Percentiles rank a stretch among this genome's conserved stretches.
Evolutionary conservation across 2,329 filamentous ascomycete genomes (phyloP).

Genomic region (Pseudogymnoascus destructans): DNA sequence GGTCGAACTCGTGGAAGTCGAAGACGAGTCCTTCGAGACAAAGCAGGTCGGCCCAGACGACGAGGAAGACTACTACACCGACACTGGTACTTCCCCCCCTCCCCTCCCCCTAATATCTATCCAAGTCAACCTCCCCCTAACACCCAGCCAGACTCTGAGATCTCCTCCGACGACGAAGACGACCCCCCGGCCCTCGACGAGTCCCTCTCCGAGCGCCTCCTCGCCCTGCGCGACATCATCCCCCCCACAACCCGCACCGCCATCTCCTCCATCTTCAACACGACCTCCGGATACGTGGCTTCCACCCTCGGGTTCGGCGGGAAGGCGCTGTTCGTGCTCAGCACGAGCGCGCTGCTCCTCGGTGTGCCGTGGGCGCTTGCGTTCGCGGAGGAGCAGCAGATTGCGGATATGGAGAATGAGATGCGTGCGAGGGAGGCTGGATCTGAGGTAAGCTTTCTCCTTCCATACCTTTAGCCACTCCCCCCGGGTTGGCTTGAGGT

Average conservation of each 20-base stretch:
- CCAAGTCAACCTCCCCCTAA: conserved; percentile 9
- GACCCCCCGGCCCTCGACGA: conserved; percentile 43
- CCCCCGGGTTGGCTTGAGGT: not conserved
- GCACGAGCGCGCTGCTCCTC: conserved; percentile 76
- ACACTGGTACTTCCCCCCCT: conserved; percentile 55
- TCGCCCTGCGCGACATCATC: conserved; percentile 63
- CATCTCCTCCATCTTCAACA: conserved; percentile 46
- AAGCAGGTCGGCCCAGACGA: conserved; percentile 54
- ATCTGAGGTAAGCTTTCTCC: conserved; percentile 45
- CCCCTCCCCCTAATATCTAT: not conserved
- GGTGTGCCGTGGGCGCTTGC: conserved; percentile 90
- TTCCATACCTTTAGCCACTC: not conserved
- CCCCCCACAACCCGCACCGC: conserved; percentile 58
- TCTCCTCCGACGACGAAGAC: conserved; percentile 67
- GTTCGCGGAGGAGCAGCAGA: conserved; percentile 90
- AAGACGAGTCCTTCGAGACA: conserved; percentile 85
- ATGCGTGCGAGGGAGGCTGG: conserved; percentile 90
- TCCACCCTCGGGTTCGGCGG: conserved; percentile 58
- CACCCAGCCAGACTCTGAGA: conserved; percentile 53
- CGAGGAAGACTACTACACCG: conserved; percentile 76
- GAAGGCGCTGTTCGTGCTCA: conserved; percentile 81
- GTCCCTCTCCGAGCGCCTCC: conserved; percentile 53
- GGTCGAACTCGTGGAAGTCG: conserved; percentile 94
- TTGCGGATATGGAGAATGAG: conserved; percentile 95
- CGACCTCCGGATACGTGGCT: conserved; percentile 43